Conservation (phyloP, 2,329 filamentous ascomycete genomes). For the Dactylellina leptospora region DNA sequence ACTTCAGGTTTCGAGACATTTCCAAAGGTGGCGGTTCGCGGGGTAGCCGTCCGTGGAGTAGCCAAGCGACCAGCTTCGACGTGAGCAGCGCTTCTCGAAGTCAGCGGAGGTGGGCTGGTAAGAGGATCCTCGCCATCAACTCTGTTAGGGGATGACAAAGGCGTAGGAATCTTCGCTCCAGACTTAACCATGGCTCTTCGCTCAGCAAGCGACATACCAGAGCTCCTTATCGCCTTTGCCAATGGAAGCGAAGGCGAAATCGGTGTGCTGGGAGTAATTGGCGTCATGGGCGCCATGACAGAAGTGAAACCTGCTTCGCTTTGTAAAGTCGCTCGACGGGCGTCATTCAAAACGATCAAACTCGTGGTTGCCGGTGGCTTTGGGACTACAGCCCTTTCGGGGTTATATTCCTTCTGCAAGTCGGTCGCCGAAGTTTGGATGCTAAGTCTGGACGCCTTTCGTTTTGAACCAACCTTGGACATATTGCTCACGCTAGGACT, state of each 20-base stretch:
- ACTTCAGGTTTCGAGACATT: conserved; percentile 46
- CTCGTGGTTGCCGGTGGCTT: conserved; percentile 31
- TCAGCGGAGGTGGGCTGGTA: conserved; percentile 49
- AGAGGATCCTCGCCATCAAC: conserved; percentile 22
- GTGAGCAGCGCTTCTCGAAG: conserved; percentile 44
- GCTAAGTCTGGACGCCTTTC: conserved; percentile 44
- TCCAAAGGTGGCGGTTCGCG: conserved; percentile 45
- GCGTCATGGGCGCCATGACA: conserved; percentile 27
- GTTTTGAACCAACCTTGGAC: conserved; percentile 36
- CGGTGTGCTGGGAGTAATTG: conserved; percentile 38
- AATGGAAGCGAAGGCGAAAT: conserved; percentile 50
- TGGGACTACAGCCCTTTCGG: conserved; percentile 33
- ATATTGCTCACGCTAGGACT: conserved; percentile 36
- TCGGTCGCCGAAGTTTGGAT: conserved; percentile 50
- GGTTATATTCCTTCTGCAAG: conserved; percentile 32
- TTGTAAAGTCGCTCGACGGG: conserved; percentile 30
- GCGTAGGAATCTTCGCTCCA: conserved; percentile 41
- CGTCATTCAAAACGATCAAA: conserved; percentile 41
- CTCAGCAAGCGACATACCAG: conserved; percentile 49
- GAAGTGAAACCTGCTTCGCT: conserved; percentile 17
- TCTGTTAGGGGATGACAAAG: conserved; percentile 28
- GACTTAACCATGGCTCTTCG: conserved; percentile 48
- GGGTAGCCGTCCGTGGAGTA: conserved; percentile 49
- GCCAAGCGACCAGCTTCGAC: conserved; percentile 50
- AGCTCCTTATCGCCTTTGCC: conserved; percentile 36